Evolutionary conservation across 1,284 basidiomycete genomes (phyloP).

Genomic region (Fereydounia khargensis): DNA sequence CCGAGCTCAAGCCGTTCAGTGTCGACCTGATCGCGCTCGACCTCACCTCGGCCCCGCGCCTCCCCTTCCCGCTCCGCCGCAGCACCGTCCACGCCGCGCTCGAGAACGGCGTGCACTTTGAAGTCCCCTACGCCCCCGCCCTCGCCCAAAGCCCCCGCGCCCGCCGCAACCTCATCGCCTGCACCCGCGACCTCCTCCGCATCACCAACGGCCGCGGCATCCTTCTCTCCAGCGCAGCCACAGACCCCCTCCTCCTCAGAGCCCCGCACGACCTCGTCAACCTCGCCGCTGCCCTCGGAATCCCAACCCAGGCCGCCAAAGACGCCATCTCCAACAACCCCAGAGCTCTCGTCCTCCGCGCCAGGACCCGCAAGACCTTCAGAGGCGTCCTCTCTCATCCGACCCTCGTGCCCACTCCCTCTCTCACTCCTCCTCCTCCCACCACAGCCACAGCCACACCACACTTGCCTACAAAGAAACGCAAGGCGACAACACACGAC

Average conservation of each 20-base stretch:
- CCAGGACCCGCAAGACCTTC: conserved; percentile 43
- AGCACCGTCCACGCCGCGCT: conserved; percentile 76
- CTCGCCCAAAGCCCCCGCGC: conserved; percentile 2
- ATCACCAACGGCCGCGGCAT: conserved; percentile 53
- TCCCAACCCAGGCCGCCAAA: conserved; percentile 35
- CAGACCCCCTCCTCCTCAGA: conserved; percentile 35
- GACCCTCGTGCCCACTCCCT: neutral
- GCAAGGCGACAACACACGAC: too few relatives aligned
- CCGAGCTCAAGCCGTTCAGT: conserved; percentile 72
- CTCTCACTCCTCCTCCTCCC: too few relatives aligned
- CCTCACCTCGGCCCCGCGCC: conserved; percentile 68
- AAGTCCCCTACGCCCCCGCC: conserved; percentile 65
- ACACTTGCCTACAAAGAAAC: too few relatives aligned
- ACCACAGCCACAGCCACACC: too few relatives aligned
- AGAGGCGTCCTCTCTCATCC: conserved; percentile 37
- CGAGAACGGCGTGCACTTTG: conserved; percentile 78
- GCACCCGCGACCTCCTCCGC: conserved; percentile 46
- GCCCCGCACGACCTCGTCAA: conserved; percentile 54
- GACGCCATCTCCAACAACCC: conserved; percentile 44
- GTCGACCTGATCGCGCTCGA: conserved; percentile 79
- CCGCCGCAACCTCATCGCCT: conserved; percentile 47
- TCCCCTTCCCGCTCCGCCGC: conserved; percentile 77
- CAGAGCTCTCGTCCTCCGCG: conserved; percentile 31
- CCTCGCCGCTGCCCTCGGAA: conserved; percentile 45
- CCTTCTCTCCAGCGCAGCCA: conserved; percentile 43